Evolutionary conservation across 1,284 basidiomycete genomes (phyloP).

Genomic region (Malassezia japonica): DNA sequence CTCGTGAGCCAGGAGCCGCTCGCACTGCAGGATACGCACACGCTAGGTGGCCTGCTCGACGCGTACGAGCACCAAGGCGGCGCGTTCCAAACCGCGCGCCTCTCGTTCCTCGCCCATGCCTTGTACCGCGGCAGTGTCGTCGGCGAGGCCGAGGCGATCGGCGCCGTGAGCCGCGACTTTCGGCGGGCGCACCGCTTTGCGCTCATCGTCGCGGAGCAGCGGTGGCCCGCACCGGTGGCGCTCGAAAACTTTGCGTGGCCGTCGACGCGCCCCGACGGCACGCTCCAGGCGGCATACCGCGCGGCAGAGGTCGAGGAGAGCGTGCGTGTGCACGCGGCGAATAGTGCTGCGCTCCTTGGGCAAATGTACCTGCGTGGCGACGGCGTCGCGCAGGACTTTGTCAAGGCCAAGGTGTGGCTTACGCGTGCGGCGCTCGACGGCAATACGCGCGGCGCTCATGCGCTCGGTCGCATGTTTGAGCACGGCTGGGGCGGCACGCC

Average conservation of each 20-base stretch:
- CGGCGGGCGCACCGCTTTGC: slow-evolving; percentile 25
- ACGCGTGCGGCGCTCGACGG: slow-evolving; percentile 62
- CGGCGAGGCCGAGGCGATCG: slow-evolving; percentile 32
- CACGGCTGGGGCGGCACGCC: slow-evolving; percentile 65
- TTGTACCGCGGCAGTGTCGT: slow-evolving; percentile 44
- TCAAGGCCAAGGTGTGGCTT: slow-evolving; percentile 83
- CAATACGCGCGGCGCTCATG: slow-evolving; percentile 78
- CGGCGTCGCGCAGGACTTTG: slow-evolving; percentile 68
- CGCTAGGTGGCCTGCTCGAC: slow-evolving; percentile 70
- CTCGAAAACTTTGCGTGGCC: slow-evolving; percentile 26
- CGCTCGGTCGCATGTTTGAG: slow-evolving; percentile 78
- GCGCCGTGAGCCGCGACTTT: slow-evolving; percentile 33
- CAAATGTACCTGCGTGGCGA: slow-evolving; percentile 90
- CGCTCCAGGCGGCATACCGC: slow-evolving; percentile 26
- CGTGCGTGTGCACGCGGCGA: not conserved
- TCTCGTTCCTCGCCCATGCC: slow-evolving; percentile 29
- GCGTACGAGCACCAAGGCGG: slow-evolving; percentile 38
- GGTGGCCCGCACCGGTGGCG: slow-evolving; percentile 38
- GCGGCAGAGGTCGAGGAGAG: slow-evolving; percentile 4
- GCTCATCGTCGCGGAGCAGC: slow-evolving; percentile 22
- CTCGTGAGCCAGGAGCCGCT: slow-evolving; percentile 48
- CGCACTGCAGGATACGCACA: slow-evolving; percentile 21
- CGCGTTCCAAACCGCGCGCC: slow-evolving; percentile 25
- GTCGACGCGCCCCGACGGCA: slow-evolving; percentile 21
- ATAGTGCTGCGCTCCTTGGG: slow-evolving; percentile 55